These are phyloP conservation scores for Trichophyton equinum DNA, from an alignment of 2,329 filamentous ascomycete species.

Conservation along the genomic window DNA sequence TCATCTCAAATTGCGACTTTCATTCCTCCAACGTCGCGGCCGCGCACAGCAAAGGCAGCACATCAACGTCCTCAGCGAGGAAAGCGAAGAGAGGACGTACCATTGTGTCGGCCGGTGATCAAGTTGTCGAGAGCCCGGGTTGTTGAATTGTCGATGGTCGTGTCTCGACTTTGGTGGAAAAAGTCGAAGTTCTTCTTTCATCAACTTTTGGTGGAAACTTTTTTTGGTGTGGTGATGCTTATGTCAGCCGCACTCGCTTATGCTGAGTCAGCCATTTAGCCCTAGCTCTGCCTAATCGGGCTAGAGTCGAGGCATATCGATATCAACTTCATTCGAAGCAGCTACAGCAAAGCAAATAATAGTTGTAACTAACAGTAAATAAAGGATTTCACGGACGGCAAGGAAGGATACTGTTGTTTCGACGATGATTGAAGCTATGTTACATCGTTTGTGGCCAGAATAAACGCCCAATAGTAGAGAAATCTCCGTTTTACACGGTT, in stretches of 20 bases:
- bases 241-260: conserved; percentile 26
- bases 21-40: not conserved
- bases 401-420: not conserved
- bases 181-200: conserved; percentile 19
- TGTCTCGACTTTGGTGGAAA: conserved; percentile 29
- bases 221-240: conserved; percentile 30
- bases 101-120: conserved; percentile 44
- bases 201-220: conserved; percentile 26
- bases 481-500: not conserved
- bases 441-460: not conserved
- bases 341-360: too few species aligned
- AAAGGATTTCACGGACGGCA: not conserved
- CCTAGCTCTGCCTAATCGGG: conserved; percentile 14
- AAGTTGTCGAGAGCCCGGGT: conserved; percentile 29
- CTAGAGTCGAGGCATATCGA: too few species aligned
- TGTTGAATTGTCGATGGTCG: conserved; percentile 34
- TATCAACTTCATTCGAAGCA: too few species aligned
- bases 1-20: not conserved
- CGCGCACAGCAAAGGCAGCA: not conserved
- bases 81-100: conserved; percentile 20
- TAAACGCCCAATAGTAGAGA: not conserved
- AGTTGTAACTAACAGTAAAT: not conserved
- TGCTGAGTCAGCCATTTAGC: conserved; percentile 30
- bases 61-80: conserved; percentile 5
- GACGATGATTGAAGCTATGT: not conserved